Evolutionary conservation across 83 land plant species (phyloP), one percentile per base, ranked within the genome.

Genomic region (Picea abies): DNA sequence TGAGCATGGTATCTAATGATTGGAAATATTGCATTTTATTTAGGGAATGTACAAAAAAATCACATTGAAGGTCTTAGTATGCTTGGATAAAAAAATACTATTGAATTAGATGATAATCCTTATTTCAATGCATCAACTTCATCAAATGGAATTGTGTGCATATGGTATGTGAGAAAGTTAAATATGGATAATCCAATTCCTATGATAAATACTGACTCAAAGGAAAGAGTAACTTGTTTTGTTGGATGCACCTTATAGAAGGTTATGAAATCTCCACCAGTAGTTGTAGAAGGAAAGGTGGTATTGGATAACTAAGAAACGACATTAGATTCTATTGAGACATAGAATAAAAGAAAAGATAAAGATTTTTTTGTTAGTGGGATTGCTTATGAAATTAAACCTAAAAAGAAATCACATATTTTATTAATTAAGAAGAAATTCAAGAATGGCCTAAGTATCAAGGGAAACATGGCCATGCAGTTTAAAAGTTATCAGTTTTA

Each of bases 201-300:
- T 76, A 56, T 97, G 60, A 86, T 91, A 32, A 90, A 94, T 78
- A 87, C 90, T n/a, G 89, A 90, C 41, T 96, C 99, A 39, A 90
- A 88, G 64, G 92, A 97, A 60, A 89, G 99, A 73, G 81, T 97
- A 11, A 97, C 97, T 84, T 97, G 99, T 83, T 95, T 97, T 86
- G 98, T 92, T 41, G 92, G 94, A 70, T 88, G 93, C 8, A 82
- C 90, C 76, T 61, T 85, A 12, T 92, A 85, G 85, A 87, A 93
- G 39, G 35, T 39, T 39, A 39, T 4, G 44, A 39, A 39, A 39
- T 39, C 44, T 39, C 44, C 4, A 5, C 44, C 44, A 39, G 5
- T 39, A 52, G 56, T 52, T 52, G 10, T 12, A 52, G 56, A 52
- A 10, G 56, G 56, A 52, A 52, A 52, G 56, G 56, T 52, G 56